Evolutionary conservation across 1,284 basidiomycete species (phyloP), one percentile per base, ranked within the genome.

Genomic region (Moniliophthora roreri): DNA sequence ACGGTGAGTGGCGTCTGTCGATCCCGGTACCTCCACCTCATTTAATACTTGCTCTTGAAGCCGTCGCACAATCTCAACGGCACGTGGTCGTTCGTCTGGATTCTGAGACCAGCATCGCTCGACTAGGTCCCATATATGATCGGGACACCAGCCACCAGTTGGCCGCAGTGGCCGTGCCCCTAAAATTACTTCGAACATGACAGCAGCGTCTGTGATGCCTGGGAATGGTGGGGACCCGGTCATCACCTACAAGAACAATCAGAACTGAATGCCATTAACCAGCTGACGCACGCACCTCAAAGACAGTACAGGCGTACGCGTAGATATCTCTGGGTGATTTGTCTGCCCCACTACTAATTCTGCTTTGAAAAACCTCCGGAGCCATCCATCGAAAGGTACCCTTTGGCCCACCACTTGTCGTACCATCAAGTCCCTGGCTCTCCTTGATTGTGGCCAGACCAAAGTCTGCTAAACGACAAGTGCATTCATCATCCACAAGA

Each of bases 231-330:
- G 36, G 32, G 37, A 15, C 3, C 41, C 28, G 10, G 53, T 50
- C 8, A 54, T 34, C 1, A 54, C 47, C 53, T 54, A 13, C 26
- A 20, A 15, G 15, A 6, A 10, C 15, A 37, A 3, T 3, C 26
- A n/a, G 23, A 32, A 38, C 13, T 50, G 2, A 34, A 32, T 4
- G 1, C n/a, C 23, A n/a, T 16, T 9, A 9, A 5, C 11, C 15
- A 21, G 11, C 15, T 46, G 20, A 26, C n/a, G 28, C 11, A 42
- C 42, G 15, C n/a, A 57, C 56, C 56, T 58, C 56, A 16, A 51
- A 13, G 16, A 58, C 50, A 6, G 56, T 58, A 34, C 56, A 58
- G 2, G 23, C 56, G n/a, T 55, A 50, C 1, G 56, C 52, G 45
- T 52, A 58, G 28, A 58, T 47, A 52, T 52, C 51, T 20, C 51